Evolutionary conservation across 2,329 filamentous ascomycete species (phyloP).

Genomic region (Penicillium sp.): DNA sequence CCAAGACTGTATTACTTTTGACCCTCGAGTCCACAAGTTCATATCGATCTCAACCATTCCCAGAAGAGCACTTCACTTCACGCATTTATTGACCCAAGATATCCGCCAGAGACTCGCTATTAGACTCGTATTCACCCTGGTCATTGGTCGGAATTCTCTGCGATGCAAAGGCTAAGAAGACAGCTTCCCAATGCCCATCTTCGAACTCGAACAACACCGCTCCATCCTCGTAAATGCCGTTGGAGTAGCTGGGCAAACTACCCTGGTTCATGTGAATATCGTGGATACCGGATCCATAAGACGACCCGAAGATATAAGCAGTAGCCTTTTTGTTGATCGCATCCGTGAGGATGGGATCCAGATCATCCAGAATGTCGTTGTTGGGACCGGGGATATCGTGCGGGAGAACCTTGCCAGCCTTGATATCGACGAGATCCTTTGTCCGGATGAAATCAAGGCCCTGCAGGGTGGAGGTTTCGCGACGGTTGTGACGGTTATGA

Average conservation of each 20-base stretch:
- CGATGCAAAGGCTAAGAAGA: constrained; percentile 42
- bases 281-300: constrained; percentile 37
- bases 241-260: constrained; percentile 32
- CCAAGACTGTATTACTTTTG: too few species aligned
- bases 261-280: constrained; percentile 46
- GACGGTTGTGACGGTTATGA: constrained; percentile 12
- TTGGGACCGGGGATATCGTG: constrained; percentile 14
- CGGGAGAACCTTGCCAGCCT: constrained; percentile 29
- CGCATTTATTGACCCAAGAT: constrained; percentile 7
- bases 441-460: constrained; percentile 18
- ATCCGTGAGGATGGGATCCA: constrained; percentile 35
- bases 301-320: constrained; percentile 41
- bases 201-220: constrained; percentile 36
- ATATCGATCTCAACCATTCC: neutral
- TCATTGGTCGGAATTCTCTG: constrained; percentile 39
- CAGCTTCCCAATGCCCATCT: constrained; percentile 40
- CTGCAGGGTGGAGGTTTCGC: constrained; percentile 19
- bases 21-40: neutral
- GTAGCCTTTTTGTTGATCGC: constrained; percentile 37
- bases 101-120: constrained; percentile 17
- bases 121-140: constrained; percentile 14
- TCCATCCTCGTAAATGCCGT: constrained; percentile 40
- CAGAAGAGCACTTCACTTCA: too few species aligned
- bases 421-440: constrained; percentile 17
- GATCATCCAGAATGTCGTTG: constrained; percentile 40